Conservation (phyloP, 2,329 filamentous ascomycete genomes). For the Diaporthe sp. region DNA sequence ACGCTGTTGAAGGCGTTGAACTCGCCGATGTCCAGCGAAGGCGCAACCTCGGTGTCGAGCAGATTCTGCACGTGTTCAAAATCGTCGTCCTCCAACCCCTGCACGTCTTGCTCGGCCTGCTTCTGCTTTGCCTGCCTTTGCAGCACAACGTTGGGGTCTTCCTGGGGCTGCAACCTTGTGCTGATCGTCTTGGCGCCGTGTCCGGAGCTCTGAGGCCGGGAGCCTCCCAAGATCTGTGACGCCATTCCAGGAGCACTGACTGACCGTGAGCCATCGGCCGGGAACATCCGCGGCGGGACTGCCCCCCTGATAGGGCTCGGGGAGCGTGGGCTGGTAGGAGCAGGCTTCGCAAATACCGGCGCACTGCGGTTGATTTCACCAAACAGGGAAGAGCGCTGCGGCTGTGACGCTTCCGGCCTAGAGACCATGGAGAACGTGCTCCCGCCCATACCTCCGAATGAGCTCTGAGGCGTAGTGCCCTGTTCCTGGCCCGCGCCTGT, state of each 20-base stretch:
- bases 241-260: conserved; percentile 73
- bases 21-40: conserved; percentile 73
- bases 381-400: conserved; percentile 61
- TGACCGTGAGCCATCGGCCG: conserved; percentile 67
- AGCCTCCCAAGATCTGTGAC: conserved; percentile 63
- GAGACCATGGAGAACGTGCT: conserved; percentile 62
- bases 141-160: conserved; percentile 64
- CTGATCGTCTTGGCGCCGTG: conserved; percentile 56
- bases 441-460: conserved; percentile 65
- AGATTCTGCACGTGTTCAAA: conserved; percentile 80
- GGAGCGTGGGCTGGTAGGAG: conserved; percentile 74
- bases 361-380: conserved; percentile 66
- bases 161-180: conserved; percentile 54
- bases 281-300: conserved; percentile 63
- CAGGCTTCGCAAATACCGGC: conserved; percentile 68
- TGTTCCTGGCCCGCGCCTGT: conserved; percentile 60
- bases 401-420: conserved; percentile 59
- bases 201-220: conserved; percentile 47
- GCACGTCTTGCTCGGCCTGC: conserved; percentile 69
- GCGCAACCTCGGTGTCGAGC: conserved; percentile 70
- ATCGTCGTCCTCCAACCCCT: conserved; percentile 75
- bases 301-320: conserved; percentile 78
- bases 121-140: conserved; percentile 66
- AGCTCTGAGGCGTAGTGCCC: conserved; percentile 69
- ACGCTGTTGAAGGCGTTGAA: conserved; percentile 76